phyloP scores from a whole-genome alignment of 2,329 filamentous ascomycete genomes.

The Apiospora kogelbergensis region DNA sequence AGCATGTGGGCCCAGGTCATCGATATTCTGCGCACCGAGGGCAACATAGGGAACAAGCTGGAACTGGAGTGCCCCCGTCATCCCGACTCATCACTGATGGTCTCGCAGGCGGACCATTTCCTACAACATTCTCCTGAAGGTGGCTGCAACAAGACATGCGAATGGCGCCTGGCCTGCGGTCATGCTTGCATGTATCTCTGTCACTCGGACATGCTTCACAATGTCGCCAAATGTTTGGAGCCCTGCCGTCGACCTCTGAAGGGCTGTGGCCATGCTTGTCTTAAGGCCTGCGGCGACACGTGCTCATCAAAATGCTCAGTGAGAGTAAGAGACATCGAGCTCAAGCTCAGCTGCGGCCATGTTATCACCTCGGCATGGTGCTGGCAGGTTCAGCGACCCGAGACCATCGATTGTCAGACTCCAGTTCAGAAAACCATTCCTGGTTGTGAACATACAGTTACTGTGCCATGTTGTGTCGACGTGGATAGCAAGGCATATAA shows the following conservation, averaged over 20 bases:
- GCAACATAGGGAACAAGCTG: conserved; percentile 50
- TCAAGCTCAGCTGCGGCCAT: conserved; percentile 45
- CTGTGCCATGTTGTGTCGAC: conserved; percentile 49
- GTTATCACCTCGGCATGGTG: conserved; percentile 31
- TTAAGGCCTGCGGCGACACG: conserved; percentile 39
- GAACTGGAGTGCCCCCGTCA: conserved; percentile 63
- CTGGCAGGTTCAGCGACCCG: conserved; percentile 43
- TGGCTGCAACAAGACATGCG: conserved; percentile 56
- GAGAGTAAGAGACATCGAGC: conserved; percentile 26
- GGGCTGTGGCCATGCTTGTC: conserved; percentile 47
- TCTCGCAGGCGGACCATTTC: conserved; percentile 59
- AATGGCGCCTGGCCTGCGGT: conserved; percentile 46
- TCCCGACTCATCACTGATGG: conserved; percentile 46
- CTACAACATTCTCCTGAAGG: conserved; percentile 57
- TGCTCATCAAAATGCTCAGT: conserved; percentile 40
- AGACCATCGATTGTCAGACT: conserved; percentile 47
- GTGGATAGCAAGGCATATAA: conserved; percentile 39
- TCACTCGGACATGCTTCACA: conserved; percentile 48
- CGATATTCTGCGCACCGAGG: conserved; percentile 43
- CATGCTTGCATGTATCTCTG: conserved; percentile 47
- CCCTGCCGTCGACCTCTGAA: conserved; percentile 41
- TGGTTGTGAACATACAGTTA: conserved; percentile 54
- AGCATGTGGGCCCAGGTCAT: conserved; percentile 65
- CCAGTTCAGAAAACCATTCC: conserved; percentile 48
- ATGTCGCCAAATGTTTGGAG: conserved; percentile 44